These are phyloP conservation scores for Withania somnifera DNA, from an alignment of 305 asterid species.

Conservation along the genomic window DNA sequence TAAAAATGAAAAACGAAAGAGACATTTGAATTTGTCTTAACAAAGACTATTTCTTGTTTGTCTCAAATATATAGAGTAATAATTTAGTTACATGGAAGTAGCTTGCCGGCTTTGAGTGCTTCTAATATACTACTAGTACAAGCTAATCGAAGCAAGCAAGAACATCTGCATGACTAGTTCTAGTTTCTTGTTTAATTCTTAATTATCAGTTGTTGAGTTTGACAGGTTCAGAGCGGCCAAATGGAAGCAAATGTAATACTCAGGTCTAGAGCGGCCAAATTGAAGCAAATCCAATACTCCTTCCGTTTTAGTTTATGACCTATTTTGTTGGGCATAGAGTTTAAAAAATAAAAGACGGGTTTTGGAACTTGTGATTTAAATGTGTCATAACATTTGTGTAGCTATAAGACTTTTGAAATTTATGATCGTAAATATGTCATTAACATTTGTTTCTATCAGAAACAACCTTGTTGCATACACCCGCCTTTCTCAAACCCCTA, in stretches of 20 bases:
- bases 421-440: background rate
- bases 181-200: background rate
- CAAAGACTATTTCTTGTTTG: background rate
- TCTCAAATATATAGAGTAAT: background rate
- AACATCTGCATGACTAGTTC: background rate
- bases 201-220: background rate
- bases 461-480: background rate
- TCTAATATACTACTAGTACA: background rate
- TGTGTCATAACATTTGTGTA: background rate
- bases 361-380: background rate
- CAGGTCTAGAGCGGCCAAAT: background rate
- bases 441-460: background rate
- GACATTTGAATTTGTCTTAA: background rate
- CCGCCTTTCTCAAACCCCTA: background rate
- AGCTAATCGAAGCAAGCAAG: background rate
- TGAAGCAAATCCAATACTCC: background rate
- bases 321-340: background rate
- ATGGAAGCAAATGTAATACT: background rate
- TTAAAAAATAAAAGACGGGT: background rate
- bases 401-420: background rate
- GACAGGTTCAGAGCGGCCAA: background rate
- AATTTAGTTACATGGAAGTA: slow-evolving; percentile 6
- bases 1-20: background rate
- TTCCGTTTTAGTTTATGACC: background rate
- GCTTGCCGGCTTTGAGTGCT: slow-evolving; percentile 34